Base-by-base conservation (phyloP, 164 flowering plant genomes). In the Stephania cephalantha region DNA sequence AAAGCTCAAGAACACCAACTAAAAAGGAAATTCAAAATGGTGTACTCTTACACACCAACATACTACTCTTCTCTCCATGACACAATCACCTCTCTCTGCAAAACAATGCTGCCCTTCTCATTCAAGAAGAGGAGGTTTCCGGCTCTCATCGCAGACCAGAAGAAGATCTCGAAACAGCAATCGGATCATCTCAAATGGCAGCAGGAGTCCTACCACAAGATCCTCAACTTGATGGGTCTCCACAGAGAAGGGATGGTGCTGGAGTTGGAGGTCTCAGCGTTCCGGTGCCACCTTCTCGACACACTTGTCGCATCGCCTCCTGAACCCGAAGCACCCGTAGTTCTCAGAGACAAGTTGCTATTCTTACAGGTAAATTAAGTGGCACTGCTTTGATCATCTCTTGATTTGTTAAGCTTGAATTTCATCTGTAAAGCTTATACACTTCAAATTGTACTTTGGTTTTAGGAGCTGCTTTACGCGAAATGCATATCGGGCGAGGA, bases 141-240 rank as follows among this genome's bases (percentile, higher is more conserved):
- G 1, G 86, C 85, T 7, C 48, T 72, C 20, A 78, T 84, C 0
- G 82, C 90, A 0, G 99, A 93, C 71, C 90, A 83, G 76, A 85
- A 83, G 75, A 85, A 84, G 78, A 89, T 91, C 8, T 84, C 91
- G 30, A 85, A 90, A 82, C 87, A 85, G 76, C 99, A 93, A 71
- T 86, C 92, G 9, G 97, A 93, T 74, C 91, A 95, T 71, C 89
- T 95, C 71, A 95, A 91, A 81, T 95, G 99, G 97, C 99, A 95
- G 90, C 99, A 95, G 71, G 94, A 93, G 6, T 89, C 97, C 1
- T 95, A 86, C 80, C 99, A 93, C 82, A 86, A 85, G 77, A 93
- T 93, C 42, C 85, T 91, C 30, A 93, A 95, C 68, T 73, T 93
- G 84, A 89, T 88, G 80, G 97, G 97, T 55, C 90, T 93, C 46